Evolutionary conservation across 768 basidiomycete genomes (phyloP), one percentile per base, ranked within the genome.

Genomic region (Amanita pallidorosea): DNA sequence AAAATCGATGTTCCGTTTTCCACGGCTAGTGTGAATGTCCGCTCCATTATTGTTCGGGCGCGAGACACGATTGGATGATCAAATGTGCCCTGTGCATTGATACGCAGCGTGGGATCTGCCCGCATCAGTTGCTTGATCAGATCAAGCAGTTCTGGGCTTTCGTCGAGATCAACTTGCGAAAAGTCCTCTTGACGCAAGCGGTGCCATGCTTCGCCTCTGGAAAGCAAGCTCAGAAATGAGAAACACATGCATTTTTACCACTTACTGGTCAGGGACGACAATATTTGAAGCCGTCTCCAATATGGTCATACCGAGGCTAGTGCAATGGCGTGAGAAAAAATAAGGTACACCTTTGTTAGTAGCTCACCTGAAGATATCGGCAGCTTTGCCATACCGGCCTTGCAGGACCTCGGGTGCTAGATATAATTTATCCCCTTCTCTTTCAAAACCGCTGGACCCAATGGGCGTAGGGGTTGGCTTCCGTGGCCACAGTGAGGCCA

Each of bases 371-470:
- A 98, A 99, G 50, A 98, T 80, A 71, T 99, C 96, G 48, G 96
- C 94, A 54, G 87, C 89, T 68, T 83, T 88, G 60, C 93, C 84
- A 66, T 97, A 99, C 51, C 72, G 73, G 29, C 95, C 95, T 63
- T 91, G 83, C 47, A 99, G 72, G 37, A 97, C 88, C 69, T 99
- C 96, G 9, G 91, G 91, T 36, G 96, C 93, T 69, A 99, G 78
- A 70, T 99, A 99, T 56, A 94, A 74, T 64, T 98, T 87, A 67
- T 99, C 96, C 5, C 96, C 96, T 65, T 99, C 96, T 13, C 96
- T 79, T 66, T 98, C 95, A 63, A 97, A 92, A 7, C 73, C 76
- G 47, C 68, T 59, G 7, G 63, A 65, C 45, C 67, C 69, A 8
- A 60, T 65, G 31, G 65, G 57, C 11, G 53, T 58, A 38, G 59